Evolutionary conservation across 2,329 filamentous ascomycete species (phyloP).

Genomic region (Fusarium redolens): DNA sequence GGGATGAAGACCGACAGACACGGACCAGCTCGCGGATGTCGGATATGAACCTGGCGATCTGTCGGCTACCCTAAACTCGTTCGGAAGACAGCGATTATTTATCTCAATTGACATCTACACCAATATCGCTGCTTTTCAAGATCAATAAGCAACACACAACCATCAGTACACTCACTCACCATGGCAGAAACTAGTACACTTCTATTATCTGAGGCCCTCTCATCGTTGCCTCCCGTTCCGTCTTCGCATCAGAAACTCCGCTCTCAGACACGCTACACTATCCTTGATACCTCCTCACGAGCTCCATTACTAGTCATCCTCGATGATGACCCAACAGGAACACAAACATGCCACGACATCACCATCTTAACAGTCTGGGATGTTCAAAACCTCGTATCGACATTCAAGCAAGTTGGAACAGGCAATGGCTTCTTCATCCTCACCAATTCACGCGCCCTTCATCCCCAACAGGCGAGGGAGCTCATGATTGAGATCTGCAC

Average conservation of each 20-base stretch:
- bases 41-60: constrained; percentile 11
- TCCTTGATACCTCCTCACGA: accelerated
- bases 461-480: constrained; percentile 57
- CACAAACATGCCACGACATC: constrained; percentile 16
- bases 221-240: accelerated
- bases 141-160: accelerated
- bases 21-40: background rate
- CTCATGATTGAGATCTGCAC: constrained; percentile 63
- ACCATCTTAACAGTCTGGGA: constrained; percentile 15
- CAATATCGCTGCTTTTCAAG: too few species aligned
- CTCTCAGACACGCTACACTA: background rate
- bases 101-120: background rate
- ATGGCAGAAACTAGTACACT: background rate
- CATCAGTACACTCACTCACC: accelerated
- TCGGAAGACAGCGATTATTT: background rate
- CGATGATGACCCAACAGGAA: constrained; percentile 21
- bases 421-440: constrained; percentile 20
- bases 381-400: background rate
- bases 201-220: background rate
- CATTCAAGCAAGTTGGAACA: background rate
- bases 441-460: constrained; percentile 58
- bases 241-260: background rate
- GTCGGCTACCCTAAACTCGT: constrained; percentile 8
- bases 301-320: background rate
- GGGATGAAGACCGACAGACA: background rate